A percentile compares a stretch with the other conserved stretches of the same genome.
Evolutionary conservation across 2,329 filamentous ascomycete species (phyloP).

Genomic region (Cordyceps tenuipes): DNA sequence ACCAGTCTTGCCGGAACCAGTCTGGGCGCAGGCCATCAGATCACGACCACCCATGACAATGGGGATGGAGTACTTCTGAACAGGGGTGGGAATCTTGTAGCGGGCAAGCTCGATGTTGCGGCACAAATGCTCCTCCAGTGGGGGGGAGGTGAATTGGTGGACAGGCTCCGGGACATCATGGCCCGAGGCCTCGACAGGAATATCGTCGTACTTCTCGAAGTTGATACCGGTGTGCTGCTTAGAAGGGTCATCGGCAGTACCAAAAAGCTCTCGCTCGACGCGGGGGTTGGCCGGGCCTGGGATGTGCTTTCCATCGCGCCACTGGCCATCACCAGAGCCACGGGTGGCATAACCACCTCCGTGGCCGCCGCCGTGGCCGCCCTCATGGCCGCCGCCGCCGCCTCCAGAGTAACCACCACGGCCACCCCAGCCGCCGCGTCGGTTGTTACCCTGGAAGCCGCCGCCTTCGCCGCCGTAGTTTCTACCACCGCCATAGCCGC

Average conservation of each 20-base stretch:
- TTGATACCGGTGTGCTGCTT: slow-evolving; percentile 99
- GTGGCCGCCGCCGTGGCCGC: slow-evolving; percentile 32
- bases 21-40: slow-evolving; percentile 99
- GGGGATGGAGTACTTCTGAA: slow-evolving; percentile 98
- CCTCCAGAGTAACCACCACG: slow-evolving; percentile 27
- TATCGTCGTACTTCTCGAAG: slow-evolving; percentile 99
- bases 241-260: slow-evolving; percentile 77
- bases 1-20: slow-evolving; percentile 98
- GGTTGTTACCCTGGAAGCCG: slow-evolving; percentile 21
- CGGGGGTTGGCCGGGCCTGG: slow-evolving; percentile 82
- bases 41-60: slow-evolving; percentile 98
- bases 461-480: slow-evolving; percentile 26
- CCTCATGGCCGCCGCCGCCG: slow-evolving; percentile 29
- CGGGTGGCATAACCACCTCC: slow-evolving; percentile 49
- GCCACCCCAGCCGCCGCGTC: slow-evolving; percentile 26
- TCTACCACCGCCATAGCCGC: slow-evolving; percentile 24
- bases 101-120: slow-evolving; percentile 87
- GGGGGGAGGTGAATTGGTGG: slow-evolving; percentile 83
- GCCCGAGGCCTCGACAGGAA: slow-evolving; percentile 94
- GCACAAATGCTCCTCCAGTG: slow-evolving; percentile 88
- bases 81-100: slow-evolving; percentile 93
- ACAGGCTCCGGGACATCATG: slow-evolving; percentile 89
- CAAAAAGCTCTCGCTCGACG: slow-evolving; percentile 92
- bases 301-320: slow-evolving; percentile 95
- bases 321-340: slow-evolving; percentile 90